Evolutionary conservation across 768 basidiomycete genomes (phyloP).

Genomic region (Serpula lacrymans): DNA sequence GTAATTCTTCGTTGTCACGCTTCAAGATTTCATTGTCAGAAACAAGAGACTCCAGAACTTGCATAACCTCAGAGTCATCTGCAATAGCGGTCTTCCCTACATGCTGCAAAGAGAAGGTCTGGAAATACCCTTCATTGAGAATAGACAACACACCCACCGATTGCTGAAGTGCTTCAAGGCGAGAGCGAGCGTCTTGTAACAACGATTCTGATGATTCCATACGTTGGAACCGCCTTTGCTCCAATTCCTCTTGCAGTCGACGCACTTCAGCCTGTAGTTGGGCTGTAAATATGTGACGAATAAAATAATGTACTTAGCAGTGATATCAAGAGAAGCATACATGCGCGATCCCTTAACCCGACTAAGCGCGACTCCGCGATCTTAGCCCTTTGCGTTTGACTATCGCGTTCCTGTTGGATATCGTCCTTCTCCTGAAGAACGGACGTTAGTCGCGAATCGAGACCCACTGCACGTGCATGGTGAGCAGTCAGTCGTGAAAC

Average conservation of each 20-base stretch:
- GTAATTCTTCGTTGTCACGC: conserved; percentile 77
- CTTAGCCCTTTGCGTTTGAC: conserved; percentile 62
- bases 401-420: conserved; percentile 76
- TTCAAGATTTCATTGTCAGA: conserved; percentile 81
- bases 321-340: conserved; percentile 32
- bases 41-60: conserved; percentile 80
- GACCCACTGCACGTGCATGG: conserved; percentile 66
- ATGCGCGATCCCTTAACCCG: conserved; percentile 63
- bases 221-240: conserved; percentile 56
- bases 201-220: conserved; percentile 66
- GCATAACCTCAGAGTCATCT: conserved; percentile 59
- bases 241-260: conserved; percentile 59
- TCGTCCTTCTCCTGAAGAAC: conserved; percentile 80
- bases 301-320: neutral
- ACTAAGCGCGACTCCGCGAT: conserved; percentile 64
- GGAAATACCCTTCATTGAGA: conserved; percentile 7
- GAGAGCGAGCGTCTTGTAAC: conserved; percentile 59
- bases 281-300: conserved; percentile 35
- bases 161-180: conserved; percentile 57
- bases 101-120: conserved; percentile 30
- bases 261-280: conserved; percentile 69
- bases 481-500: conserved; percentile 67
- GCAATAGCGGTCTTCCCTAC: conserved; percentile 29
- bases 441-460: conserved; percentile 61
- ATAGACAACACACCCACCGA: conserved; percentile 38